Percentiles rank a stretch among this genome's conserved stretches.
Evolutionary conservation across 1,284 basidiomycete species (phyloP).

Genomic region (Hypsizygus ulmarius): DNA sequence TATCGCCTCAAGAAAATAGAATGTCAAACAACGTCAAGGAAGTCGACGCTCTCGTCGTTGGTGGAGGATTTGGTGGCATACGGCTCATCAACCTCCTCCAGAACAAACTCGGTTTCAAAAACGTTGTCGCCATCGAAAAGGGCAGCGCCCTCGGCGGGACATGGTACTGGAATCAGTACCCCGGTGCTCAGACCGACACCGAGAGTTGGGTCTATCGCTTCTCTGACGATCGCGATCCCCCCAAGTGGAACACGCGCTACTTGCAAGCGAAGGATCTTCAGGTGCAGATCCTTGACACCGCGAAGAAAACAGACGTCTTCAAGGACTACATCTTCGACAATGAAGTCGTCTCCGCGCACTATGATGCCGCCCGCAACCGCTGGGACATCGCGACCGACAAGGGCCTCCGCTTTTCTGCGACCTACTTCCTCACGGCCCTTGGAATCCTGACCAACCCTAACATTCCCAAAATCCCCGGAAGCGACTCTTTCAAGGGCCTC

Average conservation of each 20-base stretch:
- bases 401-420: background rate
- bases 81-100: constrained; percentile 8
- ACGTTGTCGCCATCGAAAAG: constrained; percentile 6
- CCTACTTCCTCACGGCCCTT: constrained; percentile 6
- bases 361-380: constrained; percentile 1
- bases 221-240: constrained; percentile 4
- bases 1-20: too few species aligned
- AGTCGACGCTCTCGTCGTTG: constrained; percentile 12
- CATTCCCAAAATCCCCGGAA: constrained; percentile 3
- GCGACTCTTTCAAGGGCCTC: constrained; percentile 9
- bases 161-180: constrained; percentile 11
- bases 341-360: constrained; percentile 8
- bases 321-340: constrained; percentile 10
- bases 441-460: constrained; percentile 8
- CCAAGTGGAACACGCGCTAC: constrained; percentile 5
- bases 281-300: constrained; percentile 9
- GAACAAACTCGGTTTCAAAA: constrained; percentile 3
- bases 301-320: constrained; percentile 8
- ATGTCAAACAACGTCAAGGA: background rate
- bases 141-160: constrained; percentile 2
- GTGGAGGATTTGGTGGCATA: constrained; percentile 9
- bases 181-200: constrained; percentile 6
- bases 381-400: constrained; percentile 7
- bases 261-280: constrained; percentile 6
- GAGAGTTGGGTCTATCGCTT: constrained; percentile 6